Evolutionary conservation across 1,139 yeast species (phyloP).

Genomic region (Hanseniaspora gamundiae): DNA sequence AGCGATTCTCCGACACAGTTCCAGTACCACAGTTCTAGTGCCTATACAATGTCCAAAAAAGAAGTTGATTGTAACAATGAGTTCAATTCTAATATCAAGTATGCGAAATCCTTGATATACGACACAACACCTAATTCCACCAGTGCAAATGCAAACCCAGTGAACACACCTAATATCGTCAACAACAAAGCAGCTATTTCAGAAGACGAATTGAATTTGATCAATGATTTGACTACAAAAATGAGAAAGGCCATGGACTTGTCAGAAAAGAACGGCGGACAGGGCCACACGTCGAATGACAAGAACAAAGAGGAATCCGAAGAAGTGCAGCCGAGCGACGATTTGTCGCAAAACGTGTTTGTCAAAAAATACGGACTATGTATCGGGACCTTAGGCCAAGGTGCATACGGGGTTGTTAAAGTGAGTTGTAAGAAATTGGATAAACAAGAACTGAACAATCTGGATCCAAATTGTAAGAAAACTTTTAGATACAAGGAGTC

Average conservation of each 20-base stretch:
- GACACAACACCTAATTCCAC: slow-evolving; percentile 10
- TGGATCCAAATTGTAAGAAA: slow-evolving; percentile 12
- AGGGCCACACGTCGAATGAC: too few species aligned
- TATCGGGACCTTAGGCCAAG: slow-evolving; percentile 53
- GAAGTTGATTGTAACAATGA: slow-evolving; percentile 5
- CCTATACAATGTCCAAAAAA: slow-evolving; percentile 4
- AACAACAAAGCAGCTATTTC: slow-evolving; percentile 42
- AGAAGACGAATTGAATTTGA: slow-evolving; percentile 39
- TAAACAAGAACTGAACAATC: slow-evolving; percentile 14
- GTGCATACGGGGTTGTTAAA: slow-evolving; percentile 59
- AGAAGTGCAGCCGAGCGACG: too few species aligned
- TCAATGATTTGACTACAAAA: slow-evolving; percentile 31
- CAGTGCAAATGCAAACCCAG: slow-evolving; percentile 21
- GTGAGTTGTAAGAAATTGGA: slow-evolving; percentile 33
- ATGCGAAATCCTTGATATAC: slow-evolving; percentile 21
- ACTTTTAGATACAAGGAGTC: slow-evolving; percentile 18
- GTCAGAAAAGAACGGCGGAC: slow-evolving; percentile 11
- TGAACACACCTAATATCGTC: slow-evolving; percentile 26
- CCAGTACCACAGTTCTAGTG: slow-evolving; percentile 2
- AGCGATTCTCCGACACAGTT: slow-evolving; percentile 1
- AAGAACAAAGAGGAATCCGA: too few species aligned
- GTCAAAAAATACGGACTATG: slow-evolving; percentile 48
- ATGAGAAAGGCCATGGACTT: slow-evolving; percentile 24
- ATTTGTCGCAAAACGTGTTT: slow-evolving; percentile 19
- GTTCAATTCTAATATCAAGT: slow-evolving; percentile 8